A percentile compares a stretch with the other conserved stretches of the same genome.
phyloP scores from a whole-genome alignment of 2,329 filamentous ascomycete genomes.

The Phyllosticta ampelicida region DNA sequence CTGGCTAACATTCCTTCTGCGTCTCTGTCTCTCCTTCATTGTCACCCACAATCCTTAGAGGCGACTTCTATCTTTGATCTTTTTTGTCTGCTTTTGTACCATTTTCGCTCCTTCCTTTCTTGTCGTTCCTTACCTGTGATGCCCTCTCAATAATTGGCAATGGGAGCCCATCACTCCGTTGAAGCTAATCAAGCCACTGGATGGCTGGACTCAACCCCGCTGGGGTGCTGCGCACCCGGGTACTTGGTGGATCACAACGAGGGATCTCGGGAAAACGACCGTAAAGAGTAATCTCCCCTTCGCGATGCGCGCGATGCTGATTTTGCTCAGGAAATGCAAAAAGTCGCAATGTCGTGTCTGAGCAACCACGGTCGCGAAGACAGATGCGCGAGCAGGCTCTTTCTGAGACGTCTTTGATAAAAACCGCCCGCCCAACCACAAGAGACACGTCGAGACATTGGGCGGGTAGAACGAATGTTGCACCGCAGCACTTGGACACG shows the following conservation, averaged over 20 bases:
- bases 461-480: conserved; percentile 14
- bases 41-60: conserved; percentile 4
- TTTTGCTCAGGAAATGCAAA: neutral
- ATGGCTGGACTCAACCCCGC: conserved; percentile 9
- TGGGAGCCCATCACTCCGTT: conserved; percentile 8
- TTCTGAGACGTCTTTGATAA: conserved; percentile 17
- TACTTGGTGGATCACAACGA: neutral
- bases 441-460: conserved; percentile 27
- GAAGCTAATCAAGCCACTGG: conserved; percentile 3
- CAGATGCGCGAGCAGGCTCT: neutral
- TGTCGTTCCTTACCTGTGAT: conserved; percentile 12
- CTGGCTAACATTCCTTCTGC: conserved; percentile 10
- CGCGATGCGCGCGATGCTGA: neutral
- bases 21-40: conserved; percentile 13
- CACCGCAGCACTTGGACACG: conserved; percentile 1
- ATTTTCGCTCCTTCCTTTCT: neutral
- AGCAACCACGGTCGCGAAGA: conserved; percentile 19
- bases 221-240: conserved; percentile 7
- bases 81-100: neutral
- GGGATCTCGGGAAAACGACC: neutral
- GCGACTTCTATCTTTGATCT: neutral
- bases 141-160: conserved; percentile 3
- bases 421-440: conserved; percentile 21
- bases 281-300: neutral
- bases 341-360: conserved; percentile 17